Evolutionary conservation across 768 basidiomycete species (phyloP), one percentile per base, ranked within the genome.

Genomic region (Russula lepida): DNA sequence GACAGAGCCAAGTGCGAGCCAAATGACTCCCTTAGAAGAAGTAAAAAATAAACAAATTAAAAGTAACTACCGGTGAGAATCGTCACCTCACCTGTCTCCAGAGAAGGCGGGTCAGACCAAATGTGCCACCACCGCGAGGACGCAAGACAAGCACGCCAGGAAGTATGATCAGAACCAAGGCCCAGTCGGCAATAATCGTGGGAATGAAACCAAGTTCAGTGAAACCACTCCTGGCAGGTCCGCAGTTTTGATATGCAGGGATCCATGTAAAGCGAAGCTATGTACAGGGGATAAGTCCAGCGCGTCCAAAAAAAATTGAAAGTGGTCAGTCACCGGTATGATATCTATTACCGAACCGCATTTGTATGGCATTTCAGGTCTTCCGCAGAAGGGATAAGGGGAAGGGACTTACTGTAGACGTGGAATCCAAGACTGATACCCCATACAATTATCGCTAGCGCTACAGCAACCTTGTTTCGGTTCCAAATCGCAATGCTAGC

Each of bases 401-500:
- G 35, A 37, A 37, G 23, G 11, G 51, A 44, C 58, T 28, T n/a
- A 41, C 58, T 19, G 17, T 59, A 33, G 27, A 54, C 13, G 35
- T 28, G 43, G 32, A 52, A 23, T 8, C 4, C 27, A 28, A 59
- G 7, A 23, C 17, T 54, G 12, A 17, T 25, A 12, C 0, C 3
- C 58, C 50, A 59, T n/a, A 27, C 9, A 12, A 3, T 27, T 2
- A 17, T 6, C 1, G 44, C 17, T 3, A 52, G 9, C 11, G 17
- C 13, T 0, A 53, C 0, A 2, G 35, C 43, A 12, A 35, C 17
- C 15, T 19, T 47, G n/a, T 33, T 41, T 30, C 17, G 33, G 8
- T 39, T 44, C 58, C 58, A 59, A n/a, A 59, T 44, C 2, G 51
- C 58, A 21, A 59, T n/a, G 5, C 55, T 56, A 23, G 17, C 15